A percentile compares a stretch with the other conserved stretches of the same genome.
Conservation (phyloP, 2,329 filamentous ascomycete species). For the Ampelomyces quisqualis region DNA sequence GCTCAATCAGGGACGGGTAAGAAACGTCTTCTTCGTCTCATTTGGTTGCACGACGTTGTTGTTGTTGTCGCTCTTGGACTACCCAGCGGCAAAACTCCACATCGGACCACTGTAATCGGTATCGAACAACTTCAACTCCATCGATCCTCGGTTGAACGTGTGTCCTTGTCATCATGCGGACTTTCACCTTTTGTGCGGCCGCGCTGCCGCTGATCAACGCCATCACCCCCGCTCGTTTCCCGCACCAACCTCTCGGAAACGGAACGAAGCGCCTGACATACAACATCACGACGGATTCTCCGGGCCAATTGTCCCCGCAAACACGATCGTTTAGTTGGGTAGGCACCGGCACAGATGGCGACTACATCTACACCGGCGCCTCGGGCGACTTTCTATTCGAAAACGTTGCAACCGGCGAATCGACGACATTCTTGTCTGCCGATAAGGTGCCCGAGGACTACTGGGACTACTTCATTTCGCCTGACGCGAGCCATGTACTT, state of each 20-base stretch:
- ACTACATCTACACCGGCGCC: slow-evolving; percentile 57
- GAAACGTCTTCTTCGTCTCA: slow-evolving; percentile 14
- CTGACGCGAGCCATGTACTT: slow-evolving; percentile 60
- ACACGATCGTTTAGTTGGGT: slow-evolving; percentile 59
- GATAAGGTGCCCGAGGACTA: slow-evolving; percentile 58
- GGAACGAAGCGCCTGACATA: slow-evolving; percentile 60
- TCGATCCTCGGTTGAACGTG: too few species aligned
- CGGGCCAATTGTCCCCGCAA: slow-evolving; percentile 45
- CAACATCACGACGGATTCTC: slow-evolving; percentile 58
- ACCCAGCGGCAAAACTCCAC: slow-evolving; percentile 4
- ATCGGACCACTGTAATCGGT: not conserved
- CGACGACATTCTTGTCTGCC: slow-evolving; percentile 59
- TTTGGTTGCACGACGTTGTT: slow-evolving; percentile 15
- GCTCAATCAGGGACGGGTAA: not conserved
- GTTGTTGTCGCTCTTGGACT: slow-evolving; percentile 9
- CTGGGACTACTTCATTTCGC: slow-evolving; percentile 62
- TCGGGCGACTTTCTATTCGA: slow-evolving; percentile 60
- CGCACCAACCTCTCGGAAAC: slow-evolving; percentile 57
- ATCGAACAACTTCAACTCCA: too few species aligned
- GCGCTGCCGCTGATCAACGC: slow-evolving; percentile 31
- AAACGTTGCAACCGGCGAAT: slow-evolving; percentile 61
- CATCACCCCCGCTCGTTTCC: slow-evolving; percentile 55
- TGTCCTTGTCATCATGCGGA: slow-evolving; percentile 27
- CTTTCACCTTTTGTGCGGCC: slow-evolving; percentile 29
- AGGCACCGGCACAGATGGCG: slow-evolving; percentile 59